A percentile compares a stretch with the other conserved stretches of the same genome.
Conservation (phyloP, 2,329 filamentous ascomycete genomes). For the Penicillium expansum region DNA sequence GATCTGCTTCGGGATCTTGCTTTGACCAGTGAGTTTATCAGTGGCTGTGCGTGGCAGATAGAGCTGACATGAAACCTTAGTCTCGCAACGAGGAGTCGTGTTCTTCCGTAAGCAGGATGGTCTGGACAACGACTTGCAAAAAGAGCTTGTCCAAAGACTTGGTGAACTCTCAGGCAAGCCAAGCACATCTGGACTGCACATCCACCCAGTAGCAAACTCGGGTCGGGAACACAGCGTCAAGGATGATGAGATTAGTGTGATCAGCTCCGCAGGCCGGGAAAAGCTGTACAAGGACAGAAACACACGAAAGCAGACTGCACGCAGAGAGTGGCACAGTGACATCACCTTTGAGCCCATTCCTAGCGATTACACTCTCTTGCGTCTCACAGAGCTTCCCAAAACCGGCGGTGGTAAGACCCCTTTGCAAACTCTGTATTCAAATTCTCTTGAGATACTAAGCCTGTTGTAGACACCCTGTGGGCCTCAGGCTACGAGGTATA, state of each 20-base stretch:
- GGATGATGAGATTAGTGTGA: constrained; percentile 52
- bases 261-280: constrained; percentile 43
- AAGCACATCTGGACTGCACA: constrained; percentile 45
- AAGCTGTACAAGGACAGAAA: constrained; percentile 41
- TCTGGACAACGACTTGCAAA: constrained; percentile 52
- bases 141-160: constrained; percentile 51
- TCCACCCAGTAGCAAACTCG: constrained; percentile 51
- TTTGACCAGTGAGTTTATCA: constrained; percentile 27
- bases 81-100: constrained; percentile 54
- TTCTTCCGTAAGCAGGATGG: constrained; percentile 55
- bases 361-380: constrained; percentile 49
- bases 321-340: constrained; percentile 50
- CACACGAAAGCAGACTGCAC: constrained; percentile 28
- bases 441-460: no score
- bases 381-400: constrained; percentile 44
- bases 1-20: constrained; percentile 37
- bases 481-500: constrained; percentile 45
- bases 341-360: constrained; percentile 51
- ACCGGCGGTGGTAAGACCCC: constrained; percentile 40
- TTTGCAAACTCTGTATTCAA: no score
- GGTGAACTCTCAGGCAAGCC: constrained; percentile 50
- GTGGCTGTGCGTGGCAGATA: fast-evolving
- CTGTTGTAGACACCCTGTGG: constrained; percentile 42
- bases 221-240: constrained; percentile 46
- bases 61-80: constrained; percentile 25